A percentile compares a stretch with the other conserved stretches of the same genome.
Evolutionary conservation across 805 yeast species (phyloP).

Genomic region (Komagataella mondaviorum): DNA sequence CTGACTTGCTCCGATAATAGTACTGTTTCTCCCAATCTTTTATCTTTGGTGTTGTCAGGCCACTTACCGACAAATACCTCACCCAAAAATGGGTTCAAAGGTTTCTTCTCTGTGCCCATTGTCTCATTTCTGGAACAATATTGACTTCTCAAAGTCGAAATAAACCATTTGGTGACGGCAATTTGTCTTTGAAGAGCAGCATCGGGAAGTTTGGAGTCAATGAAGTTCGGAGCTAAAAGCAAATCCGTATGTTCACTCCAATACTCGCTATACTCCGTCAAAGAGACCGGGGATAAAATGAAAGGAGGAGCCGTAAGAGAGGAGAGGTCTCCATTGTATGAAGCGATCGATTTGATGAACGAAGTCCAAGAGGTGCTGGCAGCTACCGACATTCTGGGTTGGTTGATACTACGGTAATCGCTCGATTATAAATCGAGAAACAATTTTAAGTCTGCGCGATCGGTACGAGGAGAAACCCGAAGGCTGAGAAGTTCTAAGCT

Average conservation of each 20-base stretch:
- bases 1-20: conserved; percentile 85
- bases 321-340: conserved; percentile 88
- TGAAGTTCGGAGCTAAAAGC: conserved; percentile 56
- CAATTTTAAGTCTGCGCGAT: neutral
- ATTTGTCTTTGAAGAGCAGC: conserved; percentile 54
- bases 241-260: conserved; percentile 92
- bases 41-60: conserved; percentile 37
- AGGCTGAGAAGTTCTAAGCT: neutral
- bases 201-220: conserved; percentile 24
- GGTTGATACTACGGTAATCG: neutral
- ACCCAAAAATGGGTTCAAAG: conserved; percentile 91
- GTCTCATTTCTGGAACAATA: conserved; percentile 86
- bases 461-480: neutral
- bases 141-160: conserved; percentile 84
- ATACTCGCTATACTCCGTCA: conserved; percentile 85
- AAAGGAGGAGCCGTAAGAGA: conserved; percentile 96
- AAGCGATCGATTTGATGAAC: conserved; percentile 79
- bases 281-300: conserved; percentile 80
- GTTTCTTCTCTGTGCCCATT: conserved; percentile 94
- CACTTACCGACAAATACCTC: conserved; percentile 89
- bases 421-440: neutral
- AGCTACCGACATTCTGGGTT: conserved; percentile 6
- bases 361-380: conserved; percentile 68
- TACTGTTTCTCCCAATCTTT: conserved; percentile 58
- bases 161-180: conserved; percentile 83